Evolutionary conservation across 2,329 filamentous ascomycete genomes (phyloP).

Genomic region (Monosporascus sp.): DNA sequence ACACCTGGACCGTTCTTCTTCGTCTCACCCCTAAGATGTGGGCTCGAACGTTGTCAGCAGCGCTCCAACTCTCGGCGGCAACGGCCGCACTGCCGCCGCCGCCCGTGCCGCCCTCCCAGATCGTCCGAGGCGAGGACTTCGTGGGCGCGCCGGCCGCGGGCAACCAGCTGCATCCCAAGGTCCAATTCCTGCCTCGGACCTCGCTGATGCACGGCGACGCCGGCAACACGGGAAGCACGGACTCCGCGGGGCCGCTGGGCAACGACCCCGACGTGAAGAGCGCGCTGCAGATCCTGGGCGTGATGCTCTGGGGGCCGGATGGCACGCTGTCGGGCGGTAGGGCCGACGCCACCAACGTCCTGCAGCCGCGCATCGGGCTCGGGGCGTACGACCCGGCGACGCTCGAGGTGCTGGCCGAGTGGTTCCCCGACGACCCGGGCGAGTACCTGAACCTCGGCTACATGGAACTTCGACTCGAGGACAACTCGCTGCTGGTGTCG

Average conservation of each 20-base stretch:
- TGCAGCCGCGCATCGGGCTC: background rate
- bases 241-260: background rate
- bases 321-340: background rate
- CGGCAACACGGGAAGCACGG: constrained; percentile 1
- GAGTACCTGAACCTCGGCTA: constrained; percentile 2
- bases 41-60: background rate
- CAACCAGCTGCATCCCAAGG: background rate
- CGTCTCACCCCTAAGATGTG: background rate
- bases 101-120: background rate
- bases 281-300: background rate
- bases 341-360: background rate
- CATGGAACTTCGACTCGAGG: constrained; percentile 1
- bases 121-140: background rate
- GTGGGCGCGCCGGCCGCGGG: background rate
- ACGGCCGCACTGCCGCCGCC: background rate
- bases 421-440: background rate
- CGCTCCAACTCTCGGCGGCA: background rate
- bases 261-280: background rate
- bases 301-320: background rate
- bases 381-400: background rate
- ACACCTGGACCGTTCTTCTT: too few relatives aligned
- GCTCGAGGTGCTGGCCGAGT: background rate
- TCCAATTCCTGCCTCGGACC: background rate
- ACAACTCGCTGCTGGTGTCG: background rate
- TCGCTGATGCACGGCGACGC: background rate